Percentiles rank a stretch among this genome's conserved stretches.
Evolutionary conservation across 164 flowering plant species (phyloP).

Genomic region (Nelumbo lutea): DNA sequence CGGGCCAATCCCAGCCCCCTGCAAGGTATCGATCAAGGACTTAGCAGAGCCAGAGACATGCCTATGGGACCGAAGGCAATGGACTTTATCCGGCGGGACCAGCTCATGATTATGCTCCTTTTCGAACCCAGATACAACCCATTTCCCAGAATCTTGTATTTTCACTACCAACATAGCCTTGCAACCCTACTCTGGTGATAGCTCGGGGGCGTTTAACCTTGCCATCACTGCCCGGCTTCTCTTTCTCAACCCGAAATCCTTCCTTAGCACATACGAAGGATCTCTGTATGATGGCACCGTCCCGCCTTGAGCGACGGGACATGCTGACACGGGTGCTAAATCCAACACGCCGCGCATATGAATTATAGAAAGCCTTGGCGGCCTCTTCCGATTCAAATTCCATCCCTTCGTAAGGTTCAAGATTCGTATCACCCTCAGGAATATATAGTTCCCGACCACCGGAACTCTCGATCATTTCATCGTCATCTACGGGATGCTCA

Average conservation of each 20-base stretch:
- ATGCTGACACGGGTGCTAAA: slow-evolving; percentile 39
- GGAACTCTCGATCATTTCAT: slow-evolving; percentile 13
- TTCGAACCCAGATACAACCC: slow-evolving; percentile 29
- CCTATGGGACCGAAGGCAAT: slow-evolving; percentile 32
- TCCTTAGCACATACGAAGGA: slow-evolving; percentile 44
- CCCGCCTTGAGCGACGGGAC: slow-evolving; percentile 36
- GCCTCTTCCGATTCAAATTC: slow-evolving; percentile 49
- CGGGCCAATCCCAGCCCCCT: slow-evolving; percentile 39
- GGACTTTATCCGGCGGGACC: slow-evolving; percentile 32
- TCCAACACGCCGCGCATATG: slow-evolving; percentile 41
- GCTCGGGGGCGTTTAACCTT: slow-evolving; percentile 32
- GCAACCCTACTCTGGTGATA: slow-evolving; percentile 40
- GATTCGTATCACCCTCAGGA: slow-evolving; percentile 26
- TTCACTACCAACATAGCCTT: slow-evolving; percentile 30
- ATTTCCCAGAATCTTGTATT: slow-evolving; percentile 26
- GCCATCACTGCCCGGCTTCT: slow-evolving; percentile 10
- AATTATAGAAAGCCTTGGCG: slow-evolving; percentile 43
- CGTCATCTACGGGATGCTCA: slow-evolving; percentile 23
- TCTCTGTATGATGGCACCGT: slow-evolving; percentile 39
- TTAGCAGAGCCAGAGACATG: slow-evolving; percentile 35
- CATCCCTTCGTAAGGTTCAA: slow-evolving; percentile 45
- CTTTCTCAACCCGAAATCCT: slow-evolving; percentile 34
- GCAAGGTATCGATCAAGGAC: slow-evolving; percentile 38
- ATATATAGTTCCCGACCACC: slow-evolving; percentile 16
- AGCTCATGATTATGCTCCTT: slow-evolving; percentile 37